Evolutionary conservation across 306 rosid species (phyloP), one percentile per base, ranked within the genome.

Genomic region (Crotalaria pallida): DNA sequence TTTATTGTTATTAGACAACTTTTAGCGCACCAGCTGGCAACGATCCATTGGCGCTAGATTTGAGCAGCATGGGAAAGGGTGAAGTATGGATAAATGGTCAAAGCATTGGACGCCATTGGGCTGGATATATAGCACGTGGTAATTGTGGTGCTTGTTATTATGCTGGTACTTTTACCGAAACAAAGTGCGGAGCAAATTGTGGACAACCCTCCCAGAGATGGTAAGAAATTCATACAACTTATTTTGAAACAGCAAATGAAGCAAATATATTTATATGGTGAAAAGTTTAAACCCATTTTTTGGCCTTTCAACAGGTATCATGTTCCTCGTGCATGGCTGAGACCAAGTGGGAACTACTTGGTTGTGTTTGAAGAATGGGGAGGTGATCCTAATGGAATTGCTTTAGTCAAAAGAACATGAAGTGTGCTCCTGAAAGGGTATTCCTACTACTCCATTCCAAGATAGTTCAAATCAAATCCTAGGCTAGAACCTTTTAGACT

Each of bases 351-450:
- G n/a, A 95, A 95, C 69, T 24, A 57, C 44, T 50, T 95, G 78
- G 96, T 89, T 62, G 87, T 95, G 77, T 83, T 95, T 44, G 97
- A 95, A 67, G 99, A 95, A 84, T 80, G 82, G 89, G 99, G 99
- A 12, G 99, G 99, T 29, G 89, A 95, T 43, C 88, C 96, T 17
- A 13, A 34, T 1, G 84, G 82, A 72, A 84, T 91, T 74, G 59
- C 93, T 57, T 80, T 95, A 80, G 89, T 86, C 19, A 83, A 81
- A 79, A 78, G 94, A 80, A 73, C 85, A 56, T 79, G 68, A 52
- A 75, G 67, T 79, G 59, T 79, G 71, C 83, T 29, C 71, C 80
- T 58, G 36, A 73, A 78, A 82, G 65, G 91, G 91, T 88, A 86
- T 58, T 67, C 18, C 65, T 43, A 26, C 63, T 50, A 24, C 16